These are phyloP conservation scores for Venturia oleaginea DNA, from an alignment of 2,329 filamentous ascomycete species.

Conservation along the genomic window DNA sequence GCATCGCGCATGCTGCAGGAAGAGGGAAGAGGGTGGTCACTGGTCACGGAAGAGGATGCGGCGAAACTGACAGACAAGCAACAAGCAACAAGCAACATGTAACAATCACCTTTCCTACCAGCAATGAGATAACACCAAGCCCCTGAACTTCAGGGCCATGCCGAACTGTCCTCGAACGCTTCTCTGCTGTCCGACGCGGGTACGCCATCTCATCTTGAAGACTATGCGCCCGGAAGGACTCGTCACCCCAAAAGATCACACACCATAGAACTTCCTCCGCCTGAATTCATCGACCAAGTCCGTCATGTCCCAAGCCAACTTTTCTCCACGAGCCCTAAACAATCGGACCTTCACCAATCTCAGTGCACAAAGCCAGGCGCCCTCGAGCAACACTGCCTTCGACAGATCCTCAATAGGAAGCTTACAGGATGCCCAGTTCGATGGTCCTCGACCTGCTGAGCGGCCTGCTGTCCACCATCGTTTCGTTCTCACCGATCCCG, in stretches of 20 bases:
- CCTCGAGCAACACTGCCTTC: background rate
- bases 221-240: background rate
- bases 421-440: slow-evolving; percentile 18
- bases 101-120: background rate
- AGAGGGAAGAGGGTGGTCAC: background rate
- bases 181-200: background rate
- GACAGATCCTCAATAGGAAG: background rate
- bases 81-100: background rate
- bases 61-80: too few relatives aligned
- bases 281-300: background rate
- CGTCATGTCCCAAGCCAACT: background rate
- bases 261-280: background rate
- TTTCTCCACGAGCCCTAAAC: background rate
- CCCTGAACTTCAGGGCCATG: background rate
- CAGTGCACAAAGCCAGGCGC: background rate
- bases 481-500: slow-evolving; percentile 56
- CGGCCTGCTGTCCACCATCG: slow-evolving; percentile 38
- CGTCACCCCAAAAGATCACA: too few relatives aligned
- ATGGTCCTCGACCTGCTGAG: slow-evolving; percentile 21
- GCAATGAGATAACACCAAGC: background rate
- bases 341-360: background rate
- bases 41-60: too few relatives aligned
- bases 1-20: background rate
- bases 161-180: background rate
- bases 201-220: background rate